phyloP scores from a whole-genome alignment of 768 basidiomycete species.

The Suillus lakei region DNA sequence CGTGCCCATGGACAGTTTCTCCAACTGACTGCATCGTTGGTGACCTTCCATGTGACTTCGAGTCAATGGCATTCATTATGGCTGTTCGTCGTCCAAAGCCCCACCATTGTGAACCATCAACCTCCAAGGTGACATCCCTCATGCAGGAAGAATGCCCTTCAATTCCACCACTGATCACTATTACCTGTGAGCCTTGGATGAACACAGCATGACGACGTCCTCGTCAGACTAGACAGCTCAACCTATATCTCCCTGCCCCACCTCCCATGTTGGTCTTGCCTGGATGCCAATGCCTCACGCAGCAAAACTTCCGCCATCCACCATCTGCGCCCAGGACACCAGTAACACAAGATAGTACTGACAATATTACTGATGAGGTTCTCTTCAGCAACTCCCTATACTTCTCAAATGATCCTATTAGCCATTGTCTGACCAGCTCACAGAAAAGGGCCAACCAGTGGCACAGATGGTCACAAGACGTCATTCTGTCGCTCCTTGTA shows the following conservation, averaged over 20 bases:
- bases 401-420: not conserved
- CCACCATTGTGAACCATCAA: not conserved
- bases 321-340: not conserved
- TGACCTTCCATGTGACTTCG: too few relatives aligned
- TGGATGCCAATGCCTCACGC: not conserved
- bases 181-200: too few relatives aligned
- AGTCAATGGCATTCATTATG: not conserved
- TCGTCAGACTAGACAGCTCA: too few relatives aligned
- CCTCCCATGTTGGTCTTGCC: not conserved
- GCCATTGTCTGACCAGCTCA: not conserved
- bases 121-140: too few relatives aligned
- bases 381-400: not conserved
- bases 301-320: not conserved
- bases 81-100: not conserved
- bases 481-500: not conserved
- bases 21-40: too few relatives aligned
- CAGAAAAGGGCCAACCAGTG: slow-evolving; percentile 7
- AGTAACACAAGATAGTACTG: too few relatives aligned
- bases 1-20: too few relatives aligned
- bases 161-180: too few relatives aligned
- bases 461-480: not conserved
- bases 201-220: too few relatives aligned
- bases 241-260: not conserved
- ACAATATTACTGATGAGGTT: not conserved
- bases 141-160: too few relatives aligned